Conservation (phyloP, 1,284 basidiomycete species). For the Inonotus obliquus region DNA sequence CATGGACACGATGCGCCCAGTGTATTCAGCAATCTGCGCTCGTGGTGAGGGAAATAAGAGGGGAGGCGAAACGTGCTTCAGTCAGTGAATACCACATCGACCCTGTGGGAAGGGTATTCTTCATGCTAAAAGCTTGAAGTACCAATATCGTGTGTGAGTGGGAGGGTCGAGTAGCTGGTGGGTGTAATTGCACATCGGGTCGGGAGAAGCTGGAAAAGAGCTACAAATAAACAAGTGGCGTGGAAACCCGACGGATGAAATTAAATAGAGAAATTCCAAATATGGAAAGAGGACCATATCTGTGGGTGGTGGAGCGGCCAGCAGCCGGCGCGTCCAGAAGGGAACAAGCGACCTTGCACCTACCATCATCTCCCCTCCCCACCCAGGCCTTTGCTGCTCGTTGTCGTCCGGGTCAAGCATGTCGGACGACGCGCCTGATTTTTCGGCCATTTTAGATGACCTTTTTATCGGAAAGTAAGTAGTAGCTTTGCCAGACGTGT, state of each 20-base stretch:
- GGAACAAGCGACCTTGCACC: neutral
- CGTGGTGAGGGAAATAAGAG: too few species aligned
- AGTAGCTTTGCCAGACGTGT: neutral
- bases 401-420: neutral
- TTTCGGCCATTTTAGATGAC: constrained; percentile 26
- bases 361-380: neutral
- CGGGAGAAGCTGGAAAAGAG: too few species aligned
- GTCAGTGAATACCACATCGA: too few species aligned
- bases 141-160: too few species aligned
- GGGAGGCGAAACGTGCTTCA: too few species aligned
- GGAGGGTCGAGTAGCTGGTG: too few species aligned
- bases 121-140: too few species aligned
- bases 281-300: neutral
- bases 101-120: too few species aligned
- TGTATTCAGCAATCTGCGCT: too few species aligned
- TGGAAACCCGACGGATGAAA: neutral
- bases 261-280: neutral
- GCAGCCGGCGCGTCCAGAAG: neutral
- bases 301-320: neutral
- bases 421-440: constrained; percentile 5
- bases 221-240: too few species aligned
- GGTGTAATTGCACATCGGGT: too few species aligned
- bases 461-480: constrained; percentile 53
- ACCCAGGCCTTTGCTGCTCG: neutral
- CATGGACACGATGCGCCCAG: too few species aligned